These are phyloP conservation scores for Cryptococcus amylolentus DNA, from an alignment of 1,284 basidiomycete genomes.

Conservation along the genomic window DNA sequence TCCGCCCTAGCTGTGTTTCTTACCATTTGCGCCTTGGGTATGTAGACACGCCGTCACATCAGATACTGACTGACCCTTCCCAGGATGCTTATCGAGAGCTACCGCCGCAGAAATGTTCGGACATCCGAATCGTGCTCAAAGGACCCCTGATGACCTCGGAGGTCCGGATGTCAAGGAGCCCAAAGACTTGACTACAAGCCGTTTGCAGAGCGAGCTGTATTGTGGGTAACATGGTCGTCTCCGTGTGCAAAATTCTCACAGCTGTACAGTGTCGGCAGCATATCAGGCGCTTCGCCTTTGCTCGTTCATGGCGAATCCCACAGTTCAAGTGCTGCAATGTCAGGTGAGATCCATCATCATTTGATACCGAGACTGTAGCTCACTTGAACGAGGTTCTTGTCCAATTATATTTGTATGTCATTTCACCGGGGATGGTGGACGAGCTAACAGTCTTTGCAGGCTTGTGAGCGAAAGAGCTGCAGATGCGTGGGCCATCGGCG, in stretches of 20 bases:
- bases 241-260: not conserved
- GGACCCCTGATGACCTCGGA: not conserved
- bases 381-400: conserved; percentile 28
- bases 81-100: conserved; percentile 44
- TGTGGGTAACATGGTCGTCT: conserved; percentile 21
- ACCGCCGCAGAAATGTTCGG: conserved; percentile 44
- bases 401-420: conserved; percentile 40
- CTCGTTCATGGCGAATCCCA: conserved; percentile 48
- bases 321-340: conserved; percentile 41
- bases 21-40: conserved; percentile 47
- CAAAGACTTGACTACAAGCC: conserved; percentile 43
- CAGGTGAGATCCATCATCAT: conserved; percentile 17
- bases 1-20: conserved; percentile 42
- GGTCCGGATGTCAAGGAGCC: conserved; percentile 12
- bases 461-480: conserved; percentile 45
- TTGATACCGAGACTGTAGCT: not conserved
- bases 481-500: conserved; percentile 45
- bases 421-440: not conserved
- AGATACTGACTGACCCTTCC: not conserved
- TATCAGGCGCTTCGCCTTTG: conserved; percentile 49
- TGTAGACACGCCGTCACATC: not conserved
- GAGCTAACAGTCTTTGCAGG: conserved; percentile 1
- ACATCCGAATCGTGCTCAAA: conserved; percentile 14
- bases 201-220: conserved; percentile 48
- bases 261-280: conserved; percentile 41